phyloP scores from a whole-genome alignment of 305 asterid genomes.

The Fraxinus paxiana region DNA sequence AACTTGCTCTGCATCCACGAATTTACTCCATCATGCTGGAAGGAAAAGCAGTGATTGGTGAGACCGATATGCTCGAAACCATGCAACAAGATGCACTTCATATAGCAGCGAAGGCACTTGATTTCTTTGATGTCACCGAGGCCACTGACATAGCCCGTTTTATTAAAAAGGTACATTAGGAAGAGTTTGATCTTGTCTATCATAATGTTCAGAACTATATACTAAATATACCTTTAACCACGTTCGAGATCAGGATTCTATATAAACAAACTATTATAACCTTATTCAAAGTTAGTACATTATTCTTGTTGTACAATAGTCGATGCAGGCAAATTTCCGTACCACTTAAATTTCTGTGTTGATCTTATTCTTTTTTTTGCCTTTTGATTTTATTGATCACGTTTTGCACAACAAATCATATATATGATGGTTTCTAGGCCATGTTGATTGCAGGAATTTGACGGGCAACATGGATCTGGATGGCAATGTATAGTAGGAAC shows the following conservation, averaged over 20 bases:
- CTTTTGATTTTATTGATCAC: background rate
- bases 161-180: slow-evolving; percentile 53
- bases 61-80: slow-evolving; percentile 68
- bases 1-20: background rate
- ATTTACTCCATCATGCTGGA: slow-evolving; percentile 47
- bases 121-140: slow-evolving; percentile 71
- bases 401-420: background rate
- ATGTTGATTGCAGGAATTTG: slow-evolving; percentile 58
- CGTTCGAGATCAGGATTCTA: background rate
- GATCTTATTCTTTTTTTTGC: too few relatives aligned
- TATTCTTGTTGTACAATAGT: too few relatives aligned
- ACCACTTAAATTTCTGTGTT: too few relatives aligned
- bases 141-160: slow-evolving; percentile 77
- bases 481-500: slow-evolving; percentile 96
- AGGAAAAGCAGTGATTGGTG: slow-evolving; percentile 82
- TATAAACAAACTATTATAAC: background rate
- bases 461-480: slow-evolving; percentile 52
- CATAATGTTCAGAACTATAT: background rate
- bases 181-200: background rate
- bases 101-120: slow-evolving; percentile 83
- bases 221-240: background rate
- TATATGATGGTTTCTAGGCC: background rate
- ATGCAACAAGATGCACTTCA: slow-evolving; percentile 78
- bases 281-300: background rate
- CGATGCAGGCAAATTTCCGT: too few relatives aligned